Evolutionary conservation across 1,284 basidiomycete genomes (phyloP).

Genomic region (Coniferiporia sulphurascens): DNA sequence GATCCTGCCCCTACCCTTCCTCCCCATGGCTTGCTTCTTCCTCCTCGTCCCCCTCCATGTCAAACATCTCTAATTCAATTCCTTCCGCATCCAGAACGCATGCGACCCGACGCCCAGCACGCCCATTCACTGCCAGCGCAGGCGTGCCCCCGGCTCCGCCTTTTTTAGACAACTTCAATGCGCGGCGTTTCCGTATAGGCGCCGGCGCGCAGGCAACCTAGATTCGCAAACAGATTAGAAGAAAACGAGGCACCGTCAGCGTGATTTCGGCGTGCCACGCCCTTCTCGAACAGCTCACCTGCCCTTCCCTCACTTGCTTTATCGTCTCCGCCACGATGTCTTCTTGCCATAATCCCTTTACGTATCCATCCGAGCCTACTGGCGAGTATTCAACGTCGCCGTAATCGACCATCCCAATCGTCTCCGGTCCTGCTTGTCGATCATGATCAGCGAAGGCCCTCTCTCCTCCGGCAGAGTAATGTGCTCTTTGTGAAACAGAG

Average conservation of each 20-base stretch:
- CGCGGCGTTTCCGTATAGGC: slow-evolving; percentile 54
- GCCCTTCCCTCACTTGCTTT: slow-evolving; percentile 47
- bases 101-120: slow-evolving; percentile 64
- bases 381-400: slow-evolving; percentile 51
- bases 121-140: slow-evolving; percentile 67
- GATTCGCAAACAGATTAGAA: slow-evolving; percentile 16
- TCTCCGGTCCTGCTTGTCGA: slow-evolving; percentile 40
- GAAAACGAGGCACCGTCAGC: slow-evolving; percentile 20
- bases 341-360: slow-evolving; percentile 51
- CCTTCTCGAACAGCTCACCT: slow-evolving; percentile 36
- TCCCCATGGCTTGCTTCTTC: slow-evolving; percentile 51
- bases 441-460: slow-evolving; percentile 31
- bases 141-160: slow-evolving; percentile 30
- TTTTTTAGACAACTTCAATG: slow-evolving; percentile 31
- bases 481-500: slow-evolving; percentile 15
- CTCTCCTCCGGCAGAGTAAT: neutral
- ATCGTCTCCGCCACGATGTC: slow-evolving; percentile 54
- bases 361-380: slow-evolving; percentile 42
- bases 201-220: slow-evolving; percentile 45
- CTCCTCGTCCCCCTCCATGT: slow-evolving; percentile 65
- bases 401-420: slow-evolving; percentile 57
- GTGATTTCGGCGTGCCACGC: slow-evolving; percentile 15
- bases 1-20: slow-evolving; percentile 29
- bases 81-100: slow-evolving; percentile 65
- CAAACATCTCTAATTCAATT: slow-evolving; percentile 61